Conservation (phyloP, 148 eudicot genomes). For the Chenopodium quinoa region DNA sequence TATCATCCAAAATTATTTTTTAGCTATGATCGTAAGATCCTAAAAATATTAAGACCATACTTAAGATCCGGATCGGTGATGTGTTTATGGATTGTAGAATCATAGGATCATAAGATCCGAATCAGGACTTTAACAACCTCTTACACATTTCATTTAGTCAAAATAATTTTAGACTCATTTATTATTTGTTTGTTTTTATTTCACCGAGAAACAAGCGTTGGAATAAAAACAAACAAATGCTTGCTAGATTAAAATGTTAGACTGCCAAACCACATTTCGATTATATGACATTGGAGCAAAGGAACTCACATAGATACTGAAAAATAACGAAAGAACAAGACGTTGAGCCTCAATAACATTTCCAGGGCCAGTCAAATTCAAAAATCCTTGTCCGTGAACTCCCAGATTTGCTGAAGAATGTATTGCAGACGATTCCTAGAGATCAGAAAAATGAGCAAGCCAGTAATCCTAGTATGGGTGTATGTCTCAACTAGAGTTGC, state of each 20-base stretch:
- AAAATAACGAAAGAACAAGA: constrained; percentile 79
- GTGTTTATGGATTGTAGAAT: too few relatives aligned
- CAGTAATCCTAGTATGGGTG: not conserved
- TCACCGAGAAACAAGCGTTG: not conserved
- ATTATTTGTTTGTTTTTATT: not conserved
- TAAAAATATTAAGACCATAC: too few relatives aligned
- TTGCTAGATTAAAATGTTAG: not conserved
- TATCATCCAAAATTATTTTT: too few relatives aligned
- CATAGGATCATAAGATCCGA: too few relatives aligned
- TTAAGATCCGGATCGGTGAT: too few relatives aligned
- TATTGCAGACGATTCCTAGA: constrained; percentile 79
- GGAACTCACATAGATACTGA: constrained; percentile 71
- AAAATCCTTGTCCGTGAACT: constrained; percentile 90
- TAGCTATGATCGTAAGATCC: too few relatives aligned
- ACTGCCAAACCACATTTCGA: not conserved
- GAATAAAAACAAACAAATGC: not conserved
- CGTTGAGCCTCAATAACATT: constrained; percentile 94
- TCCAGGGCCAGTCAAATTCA: constrained; percentile 91
- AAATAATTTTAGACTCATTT: not conserved
- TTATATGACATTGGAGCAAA: constrained; percentile 13
- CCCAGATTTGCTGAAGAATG: constrained; percentile 90
- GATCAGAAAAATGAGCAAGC: constrained; percentile 18
- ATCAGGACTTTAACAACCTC: too few relatives aligned
- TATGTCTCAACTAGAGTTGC: not conserved
- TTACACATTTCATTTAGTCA: not conserved